These are phyloP conservation scores for Rhizomucor miehei DNA, from an alignment of 371 early-diverging fungal genomes.

Conservation along the genomic window DNA sequence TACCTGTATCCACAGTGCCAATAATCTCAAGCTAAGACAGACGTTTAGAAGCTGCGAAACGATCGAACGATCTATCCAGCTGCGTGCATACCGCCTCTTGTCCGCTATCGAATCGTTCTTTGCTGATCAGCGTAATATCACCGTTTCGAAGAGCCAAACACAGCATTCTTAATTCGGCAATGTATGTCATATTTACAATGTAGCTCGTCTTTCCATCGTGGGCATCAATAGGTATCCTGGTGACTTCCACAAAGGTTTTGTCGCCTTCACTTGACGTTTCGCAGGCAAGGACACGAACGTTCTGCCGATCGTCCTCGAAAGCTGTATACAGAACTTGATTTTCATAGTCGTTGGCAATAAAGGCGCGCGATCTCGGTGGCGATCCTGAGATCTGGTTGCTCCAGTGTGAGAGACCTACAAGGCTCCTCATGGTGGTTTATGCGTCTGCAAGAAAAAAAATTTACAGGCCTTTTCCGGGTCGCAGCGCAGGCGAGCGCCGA, in stretches of 20 bases:
- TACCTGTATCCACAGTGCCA: constrained; percentile 81
- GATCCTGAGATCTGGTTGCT: constrained; percentile 23
- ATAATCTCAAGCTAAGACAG: constrained; percentile 57
- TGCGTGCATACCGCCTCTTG: constrained; percentile 49
- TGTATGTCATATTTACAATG: constrained; percentile 55
- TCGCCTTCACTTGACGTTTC: background rate
- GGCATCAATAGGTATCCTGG: background rate
- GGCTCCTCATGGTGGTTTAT: constrained; percentile 35
- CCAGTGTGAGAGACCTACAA: constrained; percentile 34
- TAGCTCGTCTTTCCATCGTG: background rate
- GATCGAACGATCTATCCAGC: background rate
- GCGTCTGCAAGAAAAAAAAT: constrained; percentile 1
- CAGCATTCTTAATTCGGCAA: constrained; percentile 64
- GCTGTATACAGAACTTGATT: constrained; percentile 45
- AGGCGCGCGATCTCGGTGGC: constrained; percentile 27
- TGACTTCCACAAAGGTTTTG: background rate
- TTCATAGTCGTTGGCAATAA: constrained; percentile 50
- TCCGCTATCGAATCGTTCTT: constrained; percentile 47
- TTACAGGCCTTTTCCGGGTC: too few relatives aligned
- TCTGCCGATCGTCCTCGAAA: constrained; percentile 26
- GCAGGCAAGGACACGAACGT: background rate
- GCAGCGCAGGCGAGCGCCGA: too few relatives aligned
- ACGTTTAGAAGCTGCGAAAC: background rate
- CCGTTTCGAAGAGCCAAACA: constrained; percentile 67
- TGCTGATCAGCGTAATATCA: constrained; percentile 66